Evolutionary conservation across 352 stramenopile genomes (phyloP), one percentile per base, ranked within the genome.

Genomic region (Phytophthora niederhauseri): DNA sequence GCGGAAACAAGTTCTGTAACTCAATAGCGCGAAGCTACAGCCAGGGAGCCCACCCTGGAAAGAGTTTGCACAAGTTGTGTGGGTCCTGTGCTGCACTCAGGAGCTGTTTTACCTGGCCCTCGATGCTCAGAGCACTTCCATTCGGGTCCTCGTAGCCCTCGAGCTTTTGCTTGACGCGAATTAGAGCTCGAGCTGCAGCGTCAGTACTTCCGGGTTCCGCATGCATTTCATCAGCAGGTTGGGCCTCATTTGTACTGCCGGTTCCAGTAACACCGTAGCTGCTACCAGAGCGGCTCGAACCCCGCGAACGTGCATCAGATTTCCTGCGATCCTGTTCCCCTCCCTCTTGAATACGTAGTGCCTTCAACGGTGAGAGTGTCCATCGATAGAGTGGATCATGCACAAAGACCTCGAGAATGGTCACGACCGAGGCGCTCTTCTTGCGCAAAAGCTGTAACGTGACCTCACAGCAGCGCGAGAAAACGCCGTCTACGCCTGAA

Each of bases 321-420:
- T 67, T 64, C 19, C 41, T 57, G 19, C 50, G 41, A 34, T 59
- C 52, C 2, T 70, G 59, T 58, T 81, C 80, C 41, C 57, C 80
- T 22, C 73, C 68, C 62, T 90, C 70, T 83, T 95, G 80, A 73
- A 97, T 92, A 20, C 78, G 78, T 6, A 97, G 73, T 26, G 90
- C 91, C 67, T 98, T 93, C 15, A 97, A 72, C 26, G 95, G 91
- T 34, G 90, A 98, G 31, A 99, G 66, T 17, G 89, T 98, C 98
- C 98, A 99, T 48, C 95, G 95, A 78, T 99, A 99, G 8, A 99
- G 84, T n/a, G 98, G 98, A 70, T 99, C 98, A 58, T 99, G 97
- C 46, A 99, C 92, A 62, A 99, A 97, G 24, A 99, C 98, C 62
- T 99, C 98, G 12, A 99, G 82, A 71, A 99, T 99, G 17, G 97